These are phyloP conservation scores for Calocera viscosa DNA, from an alignment of 768 basidiomycete genomes.

Conservation along the genomic window DNA sequence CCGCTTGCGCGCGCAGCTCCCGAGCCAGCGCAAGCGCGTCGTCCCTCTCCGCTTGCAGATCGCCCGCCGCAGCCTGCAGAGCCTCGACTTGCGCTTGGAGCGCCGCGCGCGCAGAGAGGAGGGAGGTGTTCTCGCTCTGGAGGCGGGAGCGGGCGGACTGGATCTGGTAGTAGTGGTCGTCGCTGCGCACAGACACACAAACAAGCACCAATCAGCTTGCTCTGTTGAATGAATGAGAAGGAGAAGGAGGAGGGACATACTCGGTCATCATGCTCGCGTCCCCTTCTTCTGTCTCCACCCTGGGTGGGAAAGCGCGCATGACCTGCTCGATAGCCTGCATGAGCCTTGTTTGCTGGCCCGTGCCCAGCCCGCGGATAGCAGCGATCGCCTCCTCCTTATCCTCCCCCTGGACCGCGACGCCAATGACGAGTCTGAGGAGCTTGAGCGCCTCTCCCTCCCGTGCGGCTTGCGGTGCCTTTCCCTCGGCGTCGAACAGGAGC, in stretches of 20 bases:
- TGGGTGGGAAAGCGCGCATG: slow-evolving; percentile 18
- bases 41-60: slow-evolving; percentile 56
- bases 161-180: slow-evolving; percentile 78
- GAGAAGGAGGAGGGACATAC: slow-evolving; percentile 34
- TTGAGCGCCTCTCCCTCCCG: slow-evolving; percentile 41
- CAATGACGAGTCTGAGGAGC: slow-evolving; percentile 70
- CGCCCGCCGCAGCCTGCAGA: neutral
- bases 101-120: neutral
- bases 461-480: slow-evolving; percentile 41
- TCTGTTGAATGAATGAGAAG: no score
- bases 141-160: slow-evolving; percentile 70
- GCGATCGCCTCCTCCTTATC: slow-evolving; percentile 79
- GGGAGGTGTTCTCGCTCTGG: slow-evolving; percentile 49
- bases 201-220: slow-evolving; percentile 14
- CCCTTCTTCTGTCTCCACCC: slow-evolving; percentile 29
- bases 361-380: slow-evolving; percentile 72
- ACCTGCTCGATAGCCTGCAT: slow-evolving; percentile 95
- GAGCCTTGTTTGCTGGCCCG: slow-evolving; percentile 72
- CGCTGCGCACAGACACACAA: slow-evolving; percentile 33
- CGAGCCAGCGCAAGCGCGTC: slow-evolving; percentile 54
- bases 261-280: slow-evolving; percentile 62
- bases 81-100: neutral
- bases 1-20: slow-evolving; percentile 46
- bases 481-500: slow-evolving; percentile 71
- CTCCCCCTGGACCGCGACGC: slow-evolving; percentile 79